Percentiles rank a stretch among this genome's conserved stretches.
Evolutionary conservation across 768 basidiomycete species (phyloP).

Genomic region (Mrakia hoshinonis): DNA sequence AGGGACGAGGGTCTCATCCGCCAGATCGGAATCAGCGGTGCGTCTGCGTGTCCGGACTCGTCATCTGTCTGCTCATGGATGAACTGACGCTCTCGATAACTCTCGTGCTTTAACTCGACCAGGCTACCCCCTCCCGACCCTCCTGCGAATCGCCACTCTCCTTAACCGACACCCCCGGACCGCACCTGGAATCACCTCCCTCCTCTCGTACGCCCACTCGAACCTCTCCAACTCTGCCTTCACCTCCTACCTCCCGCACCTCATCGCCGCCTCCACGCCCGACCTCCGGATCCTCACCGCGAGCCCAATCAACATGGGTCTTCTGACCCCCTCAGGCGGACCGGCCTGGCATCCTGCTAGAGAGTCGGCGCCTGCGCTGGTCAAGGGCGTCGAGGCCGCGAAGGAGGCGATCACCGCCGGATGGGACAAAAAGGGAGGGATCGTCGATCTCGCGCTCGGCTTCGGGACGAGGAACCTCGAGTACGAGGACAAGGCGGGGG

Average conservation of each 20-base stretch:
- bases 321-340: conserved; percentile 35
- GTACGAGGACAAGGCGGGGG: conserved; percentile 20
- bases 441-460: conserved; percentile 38
- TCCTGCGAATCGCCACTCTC: conserved; percentile 38
- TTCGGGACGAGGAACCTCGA: conserved; percentile 36
- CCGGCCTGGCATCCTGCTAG: conserved; percentile 40
- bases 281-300: conserved; percentile 37
- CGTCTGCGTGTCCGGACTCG: not conserved
- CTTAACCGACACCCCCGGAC: conserved; percentile 24
- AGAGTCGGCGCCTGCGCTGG: conserved; percentile 4
- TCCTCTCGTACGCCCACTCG: conserved; percentile 41
- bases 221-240: conserved; percentile 37
- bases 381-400: conserved; percentile 22
- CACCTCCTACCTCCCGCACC: conserved; percentile 32
- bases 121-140: conserved; percentile 39
- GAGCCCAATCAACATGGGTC: conserved; percentile 40
- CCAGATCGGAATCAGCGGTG: conserved; percentile 36
- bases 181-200: conserved; percentile 34
- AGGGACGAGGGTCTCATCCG: conserved; percentile 37
- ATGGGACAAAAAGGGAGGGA: conserved; percentile 29
- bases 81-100: not conserved
- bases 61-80: not conserved
- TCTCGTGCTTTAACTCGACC: conserved; percentile 4
- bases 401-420: too few relatives aligned
- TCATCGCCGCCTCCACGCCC: conserved; percentile 27